These are phyloP conservation scores for Daphne laureola DNA, from an alignment of 441 rosid genomes.

Conservation along the genomic window DNA sequence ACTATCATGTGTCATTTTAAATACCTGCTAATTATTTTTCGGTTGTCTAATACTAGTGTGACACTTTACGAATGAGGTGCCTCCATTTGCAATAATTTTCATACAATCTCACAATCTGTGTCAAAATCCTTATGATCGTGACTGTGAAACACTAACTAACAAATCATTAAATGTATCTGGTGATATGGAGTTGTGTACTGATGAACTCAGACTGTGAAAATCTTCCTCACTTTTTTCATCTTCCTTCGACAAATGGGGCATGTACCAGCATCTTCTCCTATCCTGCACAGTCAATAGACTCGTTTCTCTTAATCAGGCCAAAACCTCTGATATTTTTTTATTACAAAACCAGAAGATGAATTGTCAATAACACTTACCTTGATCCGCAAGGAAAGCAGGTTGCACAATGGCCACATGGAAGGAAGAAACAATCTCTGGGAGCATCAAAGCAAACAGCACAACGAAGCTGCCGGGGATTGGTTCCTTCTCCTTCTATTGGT, in stretches of 20 bases:
- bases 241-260: slow-evolving; percentile 49
- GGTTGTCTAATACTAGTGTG: no score
- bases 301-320: background rate
- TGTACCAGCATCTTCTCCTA: slow-evolving; percentile 34
- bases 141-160: no score
- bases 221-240: slow-evolving; percentile 49
- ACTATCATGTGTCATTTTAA: no score
- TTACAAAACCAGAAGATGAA: no score
- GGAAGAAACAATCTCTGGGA: slow-evolving; percentile 50
- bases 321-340: background rate
- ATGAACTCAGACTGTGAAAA: slow-evolving; percentile 36
- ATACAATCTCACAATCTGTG: no score
- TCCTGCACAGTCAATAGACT: slow-evolving; percentile 24
- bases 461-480: slow-evolving; percentile 15
- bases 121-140: no score
- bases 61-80: no score
- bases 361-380: slow-evolving; percentile 24
- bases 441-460: slow-evolving; percentile 43
- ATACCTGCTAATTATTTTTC: no score
- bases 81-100: no score
- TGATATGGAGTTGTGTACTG: no score
- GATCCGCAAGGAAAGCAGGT: slow-evolving; percentile 49
- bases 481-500: slow-evolving; percentile 23
- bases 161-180: no score
- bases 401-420: slow-evolving; percentile 58